Evolutionary conservation across 495 filamentous ascomycete genomes (phyloP).

Genomic region (Penicillium chermesinum): DNA sequence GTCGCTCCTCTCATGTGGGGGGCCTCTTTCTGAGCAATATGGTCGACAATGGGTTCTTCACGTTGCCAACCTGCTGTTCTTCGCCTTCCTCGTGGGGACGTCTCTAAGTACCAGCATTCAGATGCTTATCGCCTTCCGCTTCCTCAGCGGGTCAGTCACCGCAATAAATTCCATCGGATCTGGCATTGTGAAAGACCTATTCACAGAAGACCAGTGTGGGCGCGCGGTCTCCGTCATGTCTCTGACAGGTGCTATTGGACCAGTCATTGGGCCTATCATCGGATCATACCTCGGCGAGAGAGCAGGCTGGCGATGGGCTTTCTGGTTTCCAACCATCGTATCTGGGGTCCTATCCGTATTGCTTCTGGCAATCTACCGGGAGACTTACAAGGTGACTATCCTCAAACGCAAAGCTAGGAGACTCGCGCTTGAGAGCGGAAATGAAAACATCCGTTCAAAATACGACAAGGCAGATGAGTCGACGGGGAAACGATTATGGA

Average conservation of each 20-base stretch:
- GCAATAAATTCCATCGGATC: constrained; percentile 3
- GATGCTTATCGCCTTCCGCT: constrained; percentile 10
- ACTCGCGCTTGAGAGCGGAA: neutral
- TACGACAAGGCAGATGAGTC: constrained; percentile 1
- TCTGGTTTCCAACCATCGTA: constrained; percentile 7
- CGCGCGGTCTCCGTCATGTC: constrained; percentile 5
- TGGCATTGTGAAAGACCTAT: constrained; percentile 7
- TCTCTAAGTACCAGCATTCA: constrained; percentile 5
- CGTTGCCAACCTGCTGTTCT: constrained; percentile 4
- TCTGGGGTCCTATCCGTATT: constrained; percentile 2
- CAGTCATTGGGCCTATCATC: constrained; percentile 5
- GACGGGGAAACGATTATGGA: neutral
- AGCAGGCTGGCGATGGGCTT: constrained; percentile 8
- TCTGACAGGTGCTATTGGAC: constrained; percentile 1
- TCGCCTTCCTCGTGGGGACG: constrained; percentile 2
- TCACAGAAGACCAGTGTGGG: constrained; percentile 2
- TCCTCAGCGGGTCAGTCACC: constrained; percentile 3
- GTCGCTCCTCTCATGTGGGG: constrained; percentile 6
- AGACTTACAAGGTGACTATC: constrained; percentile 8
- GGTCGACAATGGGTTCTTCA: constrained; percentile 7
- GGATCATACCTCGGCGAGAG: constrained; percentile 6
- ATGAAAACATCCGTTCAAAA: neutral
- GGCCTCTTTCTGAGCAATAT: constrained; percentile 7
- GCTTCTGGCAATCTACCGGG: constrained; percentile 3
- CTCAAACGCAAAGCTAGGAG: constrained; percentile 2